Base-by-base conservation (phyloP, 495 filamentous ascomycete species). In the Penicillium desertorum region DNA sequence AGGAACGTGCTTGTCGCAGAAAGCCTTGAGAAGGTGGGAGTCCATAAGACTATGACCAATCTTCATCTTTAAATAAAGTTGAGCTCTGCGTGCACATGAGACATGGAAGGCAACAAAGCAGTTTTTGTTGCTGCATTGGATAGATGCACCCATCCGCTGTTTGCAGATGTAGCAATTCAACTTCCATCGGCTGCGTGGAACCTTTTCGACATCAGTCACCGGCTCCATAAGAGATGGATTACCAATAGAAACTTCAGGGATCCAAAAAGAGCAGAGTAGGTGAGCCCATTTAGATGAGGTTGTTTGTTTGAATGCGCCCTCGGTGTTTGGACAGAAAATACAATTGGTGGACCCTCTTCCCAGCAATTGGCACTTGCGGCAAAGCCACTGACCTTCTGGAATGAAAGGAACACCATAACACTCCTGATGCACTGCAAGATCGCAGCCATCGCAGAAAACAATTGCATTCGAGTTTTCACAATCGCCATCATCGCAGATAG, bases 391-490 rank as follows among this genome's bases (percentile, higher is more conserved):
- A 6, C 94, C 94, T 74, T 98, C 94, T 1, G 94, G 94, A 65
- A 99, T 98, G 75, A 95, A 97, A 29, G 95, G 94, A 47, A 99
- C 94, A 60, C 94, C 94, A 75, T 98, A 99, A 73, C 95, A 99
- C 71, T 99, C 94, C 68, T 99, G 94, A 71, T 99, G 94, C 39
- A 99, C 94, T 5, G 94, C 94, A 22, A 98, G 78, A 75, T 99
- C 94, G 72, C 94, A 98, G 9, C 94, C 95, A 67, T 99, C 94
- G 63, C 94, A 99, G 73, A 98, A 99, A 22, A 99, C 95, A 65
- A 99, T 99, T 7, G 94, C 95, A 71, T 99, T 99, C n/a, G 92
- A 91, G 69, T 98, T 99, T 74, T 98, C 94, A 64, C 95, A 98
- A 65, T 99, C 94, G 29, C 94, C 95, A 67, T 98, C 94, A 68